Percentiles rank a stretch among this genome's conserved stretches.
phyloP scores from a whole-genome alignment of 225 moss, liverwort and hornwort species.

The Pseudisothecium myosuroides region DNA sequence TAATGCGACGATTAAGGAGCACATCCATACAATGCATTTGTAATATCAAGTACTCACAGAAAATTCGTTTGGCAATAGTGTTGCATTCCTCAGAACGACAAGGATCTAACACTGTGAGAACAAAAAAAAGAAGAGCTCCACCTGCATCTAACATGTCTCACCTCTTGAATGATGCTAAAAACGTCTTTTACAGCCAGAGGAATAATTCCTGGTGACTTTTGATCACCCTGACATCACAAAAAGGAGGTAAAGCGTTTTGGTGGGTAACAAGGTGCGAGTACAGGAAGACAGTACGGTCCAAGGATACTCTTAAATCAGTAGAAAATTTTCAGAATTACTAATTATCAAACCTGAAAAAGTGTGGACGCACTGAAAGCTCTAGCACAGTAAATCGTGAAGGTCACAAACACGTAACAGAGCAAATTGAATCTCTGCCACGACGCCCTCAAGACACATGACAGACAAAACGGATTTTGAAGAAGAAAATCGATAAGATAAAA shows the following conservation, averaged over 20 bases:
- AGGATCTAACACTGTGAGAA: not conserved
- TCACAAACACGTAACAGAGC: not conserved
- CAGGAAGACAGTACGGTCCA: not conserved
- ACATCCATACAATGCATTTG: not conserved
- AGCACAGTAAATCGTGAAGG: not conserved
- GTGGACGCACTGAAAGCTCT: not conserved
- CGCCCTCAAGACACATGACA: not conserved
- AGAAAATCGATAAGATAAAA: not conserved
- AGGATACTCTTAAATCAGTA: not conserved
- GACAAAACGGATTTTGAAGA: not conserved
- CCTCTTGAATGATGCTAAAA: conserved; percentile 99
- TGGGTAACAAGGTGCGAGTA: not conserved
- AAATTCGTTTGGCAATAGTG: not conserved
- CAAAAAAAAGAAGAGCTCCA: not conserved
- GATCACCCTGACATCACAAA: conserved; percentile 68
- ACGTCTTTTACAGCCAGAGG: conserved; percentile 97
- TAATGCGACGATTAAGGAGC: not conserved
- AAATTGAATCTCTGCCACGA: not conserved
- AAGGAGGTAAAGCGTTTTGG: not conserved
- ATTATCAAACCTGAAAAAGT: not conserved
- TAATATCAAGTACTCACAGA: not conserved
- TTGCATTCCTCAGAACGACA: not conserved
- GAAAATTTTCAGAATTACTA: not conserved
- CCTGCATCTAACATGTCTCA: conserved; percentile 9
- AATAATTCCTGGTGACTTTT: conserved; percentile 95